Conservation (phyloP, 2,329 filamentous ascomycete species). For the Fusarium staphyleae region DNA sequence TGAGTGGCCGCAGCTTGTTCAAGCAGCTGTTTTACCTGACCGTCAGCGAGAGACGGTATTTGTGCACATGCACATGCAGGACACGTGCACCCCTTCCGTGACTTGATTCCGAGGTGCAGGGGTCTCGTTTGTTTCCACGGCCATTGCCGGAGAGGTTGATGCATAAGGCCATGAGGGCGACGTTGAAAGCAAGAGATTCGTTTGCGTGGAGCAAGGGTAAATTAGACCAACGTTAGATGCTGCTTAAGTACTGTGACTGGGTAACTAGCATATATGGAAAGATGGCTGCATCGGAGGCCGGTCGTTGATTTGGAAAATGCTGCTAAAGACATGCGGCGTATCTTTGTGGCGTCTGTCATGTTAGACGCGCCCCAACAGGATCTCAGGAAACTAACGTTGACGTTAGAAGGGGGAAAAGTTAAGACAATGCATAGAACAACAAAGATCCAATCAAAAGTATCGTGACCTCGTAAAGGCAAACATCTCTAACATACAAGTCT, state of each 20-base stretch:
- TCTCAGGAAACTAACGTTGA: constrained; percentile 2
- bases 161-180: constrained; percentile 26
- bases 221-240: neutral
- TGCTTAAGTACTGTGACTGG: too few relatives aligned
- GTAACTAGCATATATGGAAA: neutral
- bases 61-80: constrained; percentile 2
- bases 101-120: neutral
- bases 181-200: constrained; percentile 8
- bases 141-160: constrained; percentile 7
- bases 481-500: neutral
- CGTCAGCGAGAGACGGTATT: constrained; percentile 6
- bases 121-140: neutral
- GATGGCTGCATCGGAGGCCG: constrained; percentile 1
- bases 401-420: neutral
- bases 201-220: neutral
- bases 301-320: constrained; percentile 4
- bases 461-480: neutral
- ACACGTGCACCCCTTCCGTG: constrained; percentile 2
- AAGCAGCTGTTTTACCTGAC: constrained; percentile 14
- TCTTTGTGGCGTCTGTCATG: constrained; percentile 13
- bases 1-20: constrained; percentile 6
- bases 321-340: constrained; percentile 9
- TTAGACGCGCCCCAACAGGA: constrained; percentile 29
- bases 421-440: neutral
- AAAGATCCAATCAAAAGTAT: neutral